Evolutionary conservation across 164 flowering plant genomes (phyloP), one percentile per base, ranked within the genome.

Genomic region (Macadamia tetraphylla): DNA sequence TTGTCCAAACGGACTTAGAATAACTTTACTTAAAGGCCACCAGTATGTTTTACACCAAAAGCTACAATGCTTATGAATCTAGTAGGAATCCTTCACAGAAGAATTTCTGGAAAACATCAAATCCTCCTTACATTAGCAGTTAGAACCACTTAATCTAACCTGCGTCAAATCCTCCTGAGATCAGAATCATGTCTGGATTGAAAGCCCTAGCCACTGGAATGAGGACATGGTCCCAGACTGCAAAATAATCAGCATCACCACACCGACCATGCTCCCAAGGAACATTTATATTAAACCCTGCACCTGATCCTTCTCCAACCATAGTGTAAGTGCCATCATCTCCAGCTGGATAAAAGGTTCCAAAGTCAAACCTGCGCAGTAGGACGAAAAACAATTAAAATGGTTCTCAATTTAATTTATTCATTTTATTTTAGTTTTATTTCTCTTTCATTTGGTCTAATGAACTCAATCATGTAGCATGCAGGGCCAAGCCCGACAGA

Each of bases 91-190:
- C 40, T 35, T 35, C 3, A 5, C 40, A 35, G 40, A 35, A 2
- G 40, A 23, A 35, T 35, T 35, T 35, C 40, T 35, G 40, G 3
- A 35, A 2, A 35, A 35, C 40, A 35, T 35, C 40, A 35, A 35
- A 35, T 35, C 40, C 5, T 2, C 40, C 40, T 35, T 2, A 35
- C 40, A 35, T 53, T 49, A n/a, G 58, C 56, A 48, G 5, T 11
- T 23, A 58, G 14, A 51, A 32, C 29, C 7, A 69, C 51, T 31
- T 65, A 64, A 60, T 10, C 75, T 60, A 52, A 92, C 99, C 99
- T 84, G 98, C 96, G 87, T 95, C 99, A 81, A 92, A 95, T 73
- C 99, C 99, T 42, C 92, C 99, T 72, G 99, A 95, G 62, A 95
- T 71, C 6, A 95, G 75, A 59, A 95, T 80, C 63, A 95, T 76